phyloP scores from a whole-genome alignment of 2,329 filamentous ascomycete species.

The Sporothrix brasiliensis region DNA sequence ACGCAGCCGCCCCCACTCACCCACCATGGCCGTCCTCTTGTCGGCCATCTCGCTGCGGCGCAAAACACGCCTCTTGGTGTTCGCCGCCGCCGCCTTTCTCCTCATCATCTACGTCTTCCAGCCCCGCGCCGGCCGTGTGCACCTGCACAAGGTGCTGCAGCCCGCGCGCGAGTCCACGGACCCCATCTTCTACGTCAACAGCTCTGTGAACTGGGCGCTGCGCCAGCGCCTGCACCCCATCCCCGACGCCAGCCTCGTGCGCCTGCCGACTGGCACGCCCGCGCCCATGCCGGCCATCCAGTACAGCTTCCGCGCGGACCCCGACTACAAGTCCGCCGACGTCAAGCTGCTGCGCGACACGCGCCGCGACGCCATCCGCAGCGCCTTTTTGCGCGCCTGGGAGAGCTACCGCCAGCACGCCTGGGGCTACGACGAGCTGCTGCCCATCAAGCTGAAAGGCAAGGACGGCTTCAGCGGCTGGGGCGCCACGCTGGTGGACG shows the following conservation, averaged over 20 bases:
- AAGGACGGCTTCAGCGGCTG: slow-evolving; percentile 87
- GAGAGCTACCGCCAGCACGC: slow-evolving; percentile 59
- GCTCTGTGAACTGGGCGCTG: slow-evolving; percentile 41
- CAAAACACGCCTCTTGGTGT: slow-evolving; percentile 29
- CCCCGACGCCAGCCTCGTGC: slow-evolving; percentile 34
- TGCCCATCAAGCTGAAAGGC: slow-evolving; percentile 67
- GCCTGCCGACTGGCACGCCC: slow-evolving; percentile 44
- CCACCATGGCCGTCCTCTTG: slow-evolving; percentile 25
- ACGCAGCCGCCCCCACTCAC: not conserved
- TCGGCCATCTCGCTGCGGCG: slow-evolving; percentile 27
- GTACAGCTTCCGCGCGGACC: slow-evolving; percentile 39
- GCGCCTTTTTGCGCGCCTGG: slow-evolving; percentile 47
- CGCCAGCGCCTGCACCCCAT: slow-evolving; percentile 38
- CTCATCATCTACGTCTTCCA: slow-evolving; percentile 16
- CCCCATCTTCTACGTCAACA: slow-evolving; percentile 38
- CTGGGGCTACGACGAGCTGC: slow-evolving; percentile 84
- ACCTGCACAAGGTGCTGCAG: slow-evolving; percentile 26
- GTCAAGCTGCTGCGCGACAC: slow-evolving; percentile 20
- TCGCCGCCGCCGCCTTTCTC: slow-evolving; percentile 19
- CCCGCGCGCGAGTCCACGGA: slow-evolving; percentile 26
- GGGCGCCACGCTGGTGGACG: slow-evolving; percentile 85
- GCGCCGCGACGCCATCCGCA: slow-evolving; percentile 32
- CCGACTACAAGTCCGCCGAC: slow-evolving; percentile 23
- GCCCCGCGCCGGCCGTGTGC: not conserved
- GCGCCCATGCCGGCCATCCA: slow-evolving; percentile 50